Conservation (phyloP, 2,329 filamentous ascomycete species). For the Ramularia endophylla region DNA sequence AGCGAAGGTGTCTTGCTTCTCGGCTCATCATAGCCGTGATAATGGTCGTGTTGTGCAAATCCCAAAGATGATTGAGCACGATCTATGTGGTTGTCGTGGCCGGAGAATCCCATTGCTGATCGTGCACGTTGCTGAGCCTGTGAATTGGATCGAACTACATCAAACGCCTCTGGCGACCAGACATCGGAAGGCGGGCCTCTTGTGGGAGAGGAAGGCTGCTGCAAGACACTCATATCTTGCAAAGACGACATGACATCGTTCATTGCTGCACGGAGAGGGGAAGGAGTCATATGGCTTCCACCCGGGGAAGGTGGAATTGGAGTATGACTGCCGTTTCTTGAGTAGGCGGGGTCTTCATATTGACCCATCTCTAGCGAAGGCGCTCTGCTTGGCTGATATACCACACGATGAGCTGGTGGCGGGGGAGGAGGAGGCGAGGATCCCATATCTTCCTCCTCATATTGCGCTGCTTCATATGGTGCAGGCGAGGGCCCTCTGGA, state of each 20-base stretch:
- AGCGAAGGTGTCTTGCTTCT: conserved; percentile 42
- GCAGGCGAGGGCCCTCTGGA: conserved; percentile 17
- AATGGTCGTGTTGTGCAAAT: conserved; percentile 42
- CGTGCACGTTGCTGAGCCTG: conserved; percentile 48
- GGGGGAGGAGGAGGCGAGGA: conserved; percentile 76
- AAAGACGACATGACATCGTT: conserved; percentile 96
- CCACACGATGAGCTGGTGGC: conserved; percentile 68
- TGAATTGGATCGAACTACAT: conserved; percentile 45
- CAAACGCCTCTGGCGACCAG: conserved; percentile 90
- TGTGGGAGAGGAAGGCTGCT: conserved; percentile 40
- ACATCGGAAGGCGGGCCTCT: conserved; percentile 59
- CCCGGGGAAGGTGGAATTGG: conserved; percentile 64
- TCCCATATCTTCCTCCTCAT: conserved; percentile 40
- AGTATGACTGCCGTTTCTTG: conserved; percentile 51
- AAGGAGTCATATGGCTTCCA: conserved; percentile 60
- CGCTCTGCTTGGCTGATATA: conserved; percentile 45
- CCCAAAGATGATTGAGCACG: conserved; percentile 72
- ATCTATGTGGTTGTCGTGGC: conserved; percentile 26
- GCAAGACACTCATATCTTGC: conserved; percentile 70
- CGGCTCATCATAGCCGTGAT: conserved; percentile 41
- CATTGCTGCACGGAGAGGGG: conserved; percentile 89
- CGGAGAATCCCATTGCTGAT: conserved; percentile 66
- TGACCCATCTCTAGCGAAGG: conserved; percentile 39
- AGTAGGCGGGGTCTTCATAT: conserved; percentile 34
- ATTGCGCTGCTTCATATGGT: conserved; percentile 20